Conservation (phyloP, 2,329 filamentous ascomycete genomes). For the Beauveria scarabaeidicola region DNA sequence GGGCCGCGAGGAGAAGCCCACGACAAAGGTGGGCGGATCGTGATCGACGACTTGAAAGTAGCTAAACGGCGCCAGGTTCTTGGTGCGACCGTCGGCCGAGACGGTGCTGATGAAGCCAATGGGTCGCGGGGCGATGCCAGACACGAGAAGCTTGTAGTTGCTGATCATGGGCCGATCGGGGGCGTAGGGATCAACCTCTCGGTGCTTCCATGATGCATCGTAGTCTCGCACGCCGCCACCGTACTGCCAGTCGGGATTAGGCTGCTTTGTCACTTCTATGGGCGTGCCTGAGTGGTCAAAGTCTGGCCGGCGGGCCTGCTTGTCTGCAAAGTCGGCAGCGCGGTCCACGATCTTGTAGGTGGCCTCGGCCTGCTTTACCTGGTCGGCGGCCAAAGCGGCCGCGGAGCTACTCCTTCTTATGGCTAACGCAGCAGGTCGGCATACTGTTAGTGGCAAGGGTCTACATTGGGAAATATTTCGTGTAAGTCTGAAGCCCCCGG, state of each 20-base stretch:
- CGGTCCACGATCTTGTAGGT: slow-evolving; percentile 18
- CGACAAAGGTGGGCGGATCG: slow-evolving; percentile 70
- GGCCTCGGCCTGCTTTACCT: slow-evolving; percentile 11
- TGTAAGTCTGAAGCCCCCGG: background rate
- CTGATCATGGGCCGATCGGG: slow-evolving; percentile 55
- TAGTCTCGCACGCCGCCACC: slow-evolving; percentile 24
- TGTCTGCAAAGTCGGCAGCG: slow-evolving; percentile 18
- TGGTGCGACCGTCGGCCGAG: slow-evolving; percentile 47
- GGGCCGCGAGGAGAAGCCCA: slow-evolving; percentile 37
- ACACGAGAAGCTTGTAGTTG: slow-evolving; percentile 85
- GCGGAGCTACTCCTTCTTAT: background rate
- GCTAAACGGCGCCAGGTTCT: slow-evolving; percentile 72
- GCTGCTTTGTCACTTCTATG: slow-evolving; percentile 21
- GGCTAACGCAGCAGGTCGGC: background rate
- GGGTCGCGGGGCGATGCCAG: slow-evolving; percentile 68
- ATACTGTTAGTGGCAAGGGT: background rate
- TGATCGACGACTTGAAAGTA: slow-evolving; percentile 75
- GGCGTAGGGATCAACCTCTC: slow-evolving; percentile 71
- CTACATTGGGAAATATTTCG: background rate
- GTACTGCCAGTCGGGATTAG: slow-evolving; percentile 41
- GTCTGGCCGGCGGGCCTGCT: slow-evolving; percentile 16
- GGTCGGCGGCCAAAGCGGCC: background rate
- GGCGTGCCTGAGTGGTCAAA: slow-evolving; percentile 17
- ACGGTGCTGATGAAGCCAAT: slow-evolving; percentile 52
- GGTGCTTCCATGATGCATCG: slow-evolving; percentile 39